These are phyloP conservation scores for Bidens hawaiensis DNA, from an alignment of 140 eudicot species.

Conservation along the genomic window DNA sequence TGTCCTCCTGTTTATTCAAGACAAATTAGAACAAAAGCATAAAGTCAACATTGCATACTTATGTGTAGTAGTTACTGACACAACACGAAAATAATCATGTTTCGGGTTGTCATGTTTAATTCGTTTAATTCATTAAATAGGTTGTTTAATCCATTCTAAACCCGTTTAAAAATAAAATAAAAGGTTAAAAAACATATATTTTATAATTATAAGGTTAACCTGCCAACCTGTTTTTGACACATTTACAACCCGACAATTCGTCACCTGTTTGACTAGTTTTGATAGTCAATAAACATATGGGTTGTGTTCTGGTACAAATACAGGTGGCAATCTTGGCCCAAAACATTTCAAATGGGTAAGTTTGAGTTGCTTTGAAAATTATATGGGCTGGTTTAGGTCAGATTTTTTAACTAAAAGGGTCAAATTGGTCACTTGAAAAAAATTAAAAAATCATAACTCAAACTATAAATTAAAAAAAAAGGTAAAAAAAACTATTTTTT, in stretches of 20 bases:
- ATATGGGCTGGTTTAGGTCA: too few relatives aligned
- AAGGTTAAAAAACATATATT: too few relatives aligned
- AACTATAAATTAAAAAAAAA: too few relatives aligned
- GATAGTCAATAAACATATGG: too few relatives aligned
- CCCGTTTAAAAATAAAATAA: not conserved
- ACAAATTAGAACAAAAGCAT: not conserved
- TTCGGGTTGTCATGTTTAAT: too few relatives aligned
- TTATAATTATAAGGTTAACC: not conserved
- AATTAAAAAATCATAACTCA: too few relatives aligned
- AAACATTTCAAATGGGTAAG: too few relatives aligned
- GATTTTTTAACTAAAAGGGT: too few relatives aligned
- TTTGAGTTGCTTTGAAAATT: too few relatives aligned
- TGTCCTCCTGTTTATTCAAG: conserved; percentile 32
- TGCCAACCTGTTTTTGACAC: not conserved
- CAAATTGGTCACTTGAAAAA: too few relatives aligned
- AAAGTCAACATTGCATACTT: not conserved
- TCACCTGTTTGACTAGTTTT: not conserved
- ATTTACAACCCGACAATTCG: not conserved
- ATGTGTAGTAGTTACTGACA: not conserved
- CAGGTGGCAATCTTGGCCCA: too few relatives aligned
- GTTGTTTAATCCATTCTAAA: not conserved
- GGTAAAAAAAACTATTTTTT: too few relatives aligned
- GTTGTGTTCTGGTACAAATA: not conserved
- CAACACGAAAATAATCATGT: not conserved
- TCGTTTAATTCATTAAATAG: not conserved